Evolutionary conservation across 2,329 filamentous ascomycete genomes (phyloP), one percentile per base, ranked within the genome.

Genomic region (Penicillium fuscoglaucum): DNA sequence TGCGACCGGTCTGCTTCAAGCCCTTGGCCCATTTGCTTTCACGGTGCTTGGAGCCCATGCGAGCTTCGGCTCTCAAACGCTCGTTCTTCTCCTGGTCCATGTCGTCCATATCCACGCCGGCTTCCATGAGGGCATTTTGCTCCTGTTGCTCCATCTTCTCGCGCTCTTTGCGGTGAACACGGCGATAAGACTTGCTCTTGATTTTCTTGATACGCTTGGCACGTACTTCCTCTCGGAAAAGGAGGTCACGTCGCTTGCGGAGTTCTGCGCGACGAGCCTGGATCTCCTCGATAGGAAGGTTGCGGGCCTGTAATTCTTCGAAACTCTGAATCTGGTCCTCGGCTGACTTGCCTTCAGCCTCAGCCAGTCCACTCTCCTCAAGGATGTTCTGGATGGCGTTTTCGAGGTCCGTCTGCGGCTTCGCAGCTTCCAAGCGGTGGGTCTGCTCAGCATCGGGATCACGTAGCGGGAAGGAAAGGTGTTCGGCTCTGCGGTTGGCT

Each of bases 191-290:
- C 75, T 97, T 99, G 73, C 90, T 96, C 82, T 99, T 99, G 79
- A 99, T 99, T 81, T 98, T 98, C 79, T 97, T 96, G 77, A 99
- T 91, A 26, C 95, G 88, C 77, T 93, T 96, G 8, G 92, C 86
- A 57, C 92, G 89, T 44, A 92, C 88, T 70, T 96, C 89, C 76
- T 98, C 93, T 12, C 93, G 85, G 68, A 96, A 96, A 64, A 93
- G 83, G 8, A 96, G 78, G 68, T 98, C 93, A 65, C 95, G 84
- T 62, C 90, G 87, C 73, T 87, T 87, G 13, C 95, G 87, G 57
- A 93, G 83, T 70, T 93, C 87, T 48, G 88, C 86, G 56, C 88
- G 83, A 26, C 90, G 83, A 48, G 88, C 88, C 72, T 88, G 84
- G 28, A 91, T 85, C 67, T 91, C 89, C 70, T 87, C 88, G 48